Conservation (phyloP, 1,139 yeast genomes). For the Kodamaea ohmeri region DNA sequence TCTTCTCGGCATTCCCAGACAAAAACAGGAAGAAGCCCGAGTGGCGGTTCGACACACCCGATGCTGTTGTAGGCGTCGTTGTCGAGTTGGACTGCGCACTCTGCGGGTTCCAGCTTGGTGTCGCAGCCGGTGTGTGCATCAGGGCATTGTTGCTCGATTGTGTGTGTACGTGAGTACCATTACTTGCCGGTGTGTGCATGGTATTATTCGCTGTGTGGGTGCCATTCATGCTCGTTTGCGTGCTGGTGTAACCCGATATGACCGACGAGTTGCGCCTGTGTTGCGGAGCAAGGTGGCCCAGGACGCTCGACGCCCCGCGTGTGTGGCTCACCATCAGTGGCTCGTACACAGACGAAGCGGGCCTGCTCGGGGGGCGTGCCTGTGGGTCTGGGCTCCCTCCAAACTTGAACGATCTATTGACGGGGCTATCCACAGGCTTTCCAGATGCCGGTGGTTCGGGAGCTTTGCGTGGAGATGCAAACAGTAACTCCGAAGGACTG, state of each 20-base stretch:
- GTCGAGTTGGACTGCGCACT: slow-evolving; percentile 1
- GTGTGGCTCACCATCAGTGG: slow-evolving; percentile 30
- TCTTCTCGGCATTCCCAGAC: slow-evolving; percentile 24
- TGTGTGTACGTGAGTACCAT: too few relatives aligned
- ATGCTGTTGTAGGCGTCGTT: slow-evolving; percentile 1
- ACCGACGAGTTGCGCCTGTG: slow-evolving; percentile 37
- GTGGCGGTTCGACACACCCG: slow-evolving; percentile 28
- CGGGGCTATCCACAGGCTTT: slow-evolving; percentile 38
- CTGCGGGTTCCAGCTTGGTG: not conserved
- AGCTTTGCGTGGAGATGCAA: slow-evolving; percentile 61
- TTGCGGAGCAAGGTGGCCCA: slow-evolving; percentile 11
- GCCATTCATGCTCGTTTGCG: slow-evolving; percentile 16
- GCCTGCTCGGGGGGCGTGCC: slow-evolving; percentile 32
- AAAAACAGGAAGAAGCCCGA: slow-evolving; percentile 48
- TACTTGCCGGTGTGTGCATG: not conserved
- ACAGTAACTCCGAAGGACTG: slow-evolving; percentile 21
- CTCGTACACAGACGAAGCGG: slow-evolving; percentile 47
- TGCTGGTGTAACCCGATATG: slow-evolving; percentile 22
- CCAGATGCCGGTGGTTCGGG: slow-evolving; percentile 62
- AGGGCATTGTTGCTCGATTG: too few relatives aligned
- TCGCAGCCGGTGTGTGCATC: not conserved
- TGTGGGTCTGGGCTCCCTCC: slow-evolving; percentile 24
- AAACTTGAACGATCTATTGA: slow-evolving; percentile 24
- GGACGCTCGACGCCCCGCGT: slow-evolving; percentile 25
- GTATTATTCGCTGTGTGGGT: too few relatives aligned